Evolutionary conservation across 805 yeast species (phyloP), one percentile per base, ranked within the genome.

Genomic region (Suhomyces canberraensis): DNA sequence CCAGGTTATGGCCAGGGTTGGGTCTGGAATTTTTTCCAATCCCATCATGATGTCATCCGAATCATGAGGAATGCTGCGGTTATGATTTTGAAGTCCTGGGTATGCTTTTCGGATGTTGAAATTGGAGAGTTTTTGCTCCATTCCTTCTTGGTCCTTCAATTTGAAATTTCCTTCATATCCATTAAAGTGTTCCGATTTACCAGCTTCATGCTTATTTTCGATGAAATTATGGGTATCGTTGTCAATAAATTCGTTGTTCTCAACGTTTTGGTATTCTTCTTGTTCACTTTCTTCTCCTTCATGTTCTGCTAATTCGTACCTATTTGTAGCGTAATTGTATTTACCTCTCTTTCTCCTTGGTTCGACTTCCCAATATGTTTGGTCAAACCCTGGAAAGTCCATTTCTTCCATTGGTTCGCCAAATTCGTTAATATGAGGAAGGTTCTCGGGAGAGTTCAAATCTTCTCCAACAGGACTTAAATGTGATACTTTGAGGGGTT

Each of bases 21-120:
- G 39, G 26, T 32, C 31, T 21, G 64, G 64, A 21, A 59, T 59
- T 14, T 44, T 41, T 35, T 60, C 66, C 26, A 61, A 45, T 16
- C 64, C 65, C 1, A 30, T 27, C 22, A 60, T 39, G 2, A 19
- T 14, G 9, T 25, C 22, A 11, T 19, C 19, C 9, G 35, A 21
- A 6, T 32, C 27, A n/a, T n/a, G n/a, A n/a, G n/a, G n/a, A n/a
- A n/a, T n/a, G n/a, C n/a, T n/a, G n/a, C 34, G 19, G 4, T 15
- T 13, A 4, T 16, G 7, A 7, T n/a, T 16, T 28, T 19, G n/a
- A 7, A 25, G n/a, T n/a, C n/a, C n/a, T n/a, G n/a, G n/a, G n/a
- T n/a, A n/a, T n/a, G n/a, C n/a, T n/a, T n/a, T n/a, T n/a, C n/a
- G n/a, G n/a, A n/a, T n/a, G n/a, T n/a, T n/a, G n/a, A n/a, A n/a